phyloP scores from a whole-genome alignment of 2,329 filamentous ascomycete species.

The Venturia nashicola region DNA sequence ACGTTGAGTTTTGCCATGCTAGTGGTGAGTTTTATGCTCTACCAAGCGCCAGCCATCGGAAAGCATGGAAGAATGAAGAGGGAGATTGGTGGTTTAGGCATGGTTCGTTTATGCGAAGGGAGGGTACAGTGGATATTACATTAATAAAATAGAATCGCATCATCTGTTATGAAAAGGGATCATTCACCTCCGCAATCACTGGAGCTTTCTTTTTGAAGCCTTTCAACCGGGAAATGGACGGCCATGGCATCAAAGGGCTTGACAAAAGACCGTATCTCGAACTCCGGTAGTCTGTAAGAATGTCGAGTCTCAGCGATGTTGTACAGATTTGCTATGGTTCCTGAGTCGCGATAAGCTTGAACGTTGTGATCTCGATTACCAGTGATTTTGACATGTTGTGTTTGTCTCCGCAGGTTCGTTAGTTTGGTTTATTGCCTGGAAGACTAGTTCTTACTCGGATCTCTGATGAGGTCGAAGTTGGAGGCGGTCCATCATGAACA shows the following conservation, averaged over 20 bases:
- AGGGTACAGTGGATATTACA: too few species aligned
- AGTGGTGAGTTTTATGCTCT: too few species aligned
- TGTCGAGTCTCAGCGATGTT: neutral
- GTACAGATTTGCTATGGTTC: neutral
- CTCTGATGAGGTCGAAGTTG: neutral
- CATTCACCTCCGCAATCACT: neutral
- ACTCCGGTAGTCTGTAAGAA: neutral
- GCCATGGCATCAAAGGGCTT: neutral
- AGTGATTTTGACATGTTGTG: neutral
- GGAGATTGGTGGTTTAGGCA: too few species aligned
- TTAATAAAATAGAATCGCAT: neutral
- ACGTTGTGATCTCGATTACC: neutral
- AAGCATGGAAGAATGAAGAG: too few species aligned
- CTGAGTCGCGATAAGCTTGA: neutral
- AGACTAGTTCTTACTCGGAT: neutral
- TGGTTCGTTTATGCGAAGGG: too few species aligned
- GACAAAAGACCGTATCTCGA: neutral
- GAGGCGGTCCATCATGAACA: neutral
- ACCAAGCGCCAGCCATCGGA: too few species aligned
- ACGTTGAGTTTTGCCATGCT: too few species aligned
- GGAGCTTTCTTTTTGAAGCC: neutral
- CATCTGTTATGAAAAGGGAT: neutral
- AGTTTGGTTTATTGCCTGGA: neutral
- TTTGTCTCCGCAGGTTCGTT: neutral
- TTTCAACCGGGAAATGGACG: neutral